Percentiles rank a stretch among this genome's conserved stretches.
Conservation (phyloP, 805 yeast species). For the Kazachstania taianensis region DNA sequence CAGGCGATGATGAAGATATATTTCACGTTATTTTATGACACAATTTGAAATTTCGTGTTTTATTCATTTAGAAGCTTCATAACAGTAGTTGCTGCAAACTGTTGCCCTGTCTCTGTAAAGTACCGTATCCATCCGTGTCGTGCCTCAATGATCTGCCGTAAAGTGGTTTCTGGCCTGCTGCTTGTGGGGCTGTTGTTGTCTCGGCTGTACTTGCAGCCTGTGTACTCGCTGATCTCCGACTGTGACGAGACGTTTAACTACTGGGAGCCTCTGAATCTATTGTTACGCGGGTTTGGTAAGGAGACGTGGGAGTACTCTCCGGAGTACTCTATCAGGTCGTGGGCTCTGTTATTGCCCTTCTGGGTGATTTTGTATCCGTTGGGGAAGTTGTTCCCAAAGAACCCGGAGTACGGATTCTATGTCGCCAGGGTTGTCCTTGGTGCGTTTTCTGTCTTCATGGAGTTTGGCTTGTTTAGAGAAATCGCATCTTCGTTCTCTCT, state of each 20-base stretch:
- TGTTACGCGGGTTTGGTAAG: conserved; percentile 75
- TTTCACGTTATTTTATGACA: too few relatives aligned
- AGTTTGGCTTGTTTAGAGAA: conserved; percentile 31
- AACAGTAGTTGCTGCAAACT: too few relatives aligned
- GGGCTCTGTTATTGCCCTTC: conserved; percentile 55
- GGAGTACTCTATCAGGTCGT: conserved; percentile 75
- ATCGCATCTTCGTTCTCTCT: conserved; percentile 16
- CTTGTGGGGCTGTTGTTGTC: conserved; percentile 15
- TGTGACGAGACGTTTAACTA: conserved; percentile 90
- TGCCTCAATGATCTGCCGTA: too few relatives aligned
- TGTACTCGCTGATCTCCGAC: conserved; percentile 63
- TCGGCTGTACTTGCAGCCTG: conserved; percentile 32
- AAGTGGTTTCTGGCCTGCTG: conserved; percentile 10
- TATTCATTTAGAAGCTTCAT: too few relatives aligned
- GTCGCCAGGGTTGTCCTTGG: conserved; percentile 21
- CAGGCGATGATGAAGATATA: too few relatives aligned
- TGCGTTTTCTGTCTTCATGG: conserved; percentile 29
- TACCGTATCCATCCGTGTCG: too few relatives aligned
- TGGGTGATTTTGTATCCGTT: conserved; percentile 19
- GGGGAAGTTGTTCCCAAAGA: conserved; percentile 13
- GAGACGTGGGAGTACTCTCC: conserved; percentile 98
- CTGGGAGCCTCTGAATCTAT: conserved; percentile 84
- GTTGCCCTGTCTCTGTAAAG: too few relatives aligned
- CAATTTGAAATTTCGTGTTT: too few relatives aligned
- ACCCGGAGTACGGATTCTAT: conserved; percentile 19